phyloP scores from a whole-genome alignment of 352 stramenopile species.

The Phytophthora nicotianae region DNA sequence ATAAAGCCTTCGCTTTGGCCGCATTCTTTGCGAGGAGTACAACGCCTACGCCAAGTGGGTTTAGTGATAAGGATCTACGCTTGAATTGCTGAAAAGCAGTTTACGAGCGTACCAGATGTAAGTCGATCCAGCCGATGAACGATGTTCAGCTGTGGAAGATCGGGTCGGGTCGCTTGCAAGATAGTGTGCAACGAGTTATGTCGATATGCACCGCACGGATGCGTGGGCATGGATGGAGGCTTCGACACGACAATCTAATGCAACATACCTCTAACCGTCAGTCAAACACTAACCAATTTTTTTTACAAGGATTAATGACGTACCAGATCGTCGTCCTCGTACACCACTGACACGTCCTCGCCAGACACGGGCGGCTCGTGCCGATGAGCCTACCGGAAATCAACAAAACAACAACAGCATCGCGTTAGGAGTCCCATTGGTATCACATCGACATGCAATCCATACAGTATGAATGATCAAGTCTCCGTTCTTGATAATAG shows the following conservation, averaged over 20 bases:
- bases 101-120: constrained; percentile 82
- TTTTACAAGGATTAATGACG: background rate
- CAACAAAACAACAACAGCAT: background rate
- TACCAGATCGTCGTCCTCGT: constrained; percentile 83
- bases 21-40: constrained; percentile 85
- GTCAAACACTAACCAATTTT: background rate
- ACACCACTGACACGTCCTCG: constrained; percentile 77
- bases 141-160: constrained; percentile 81
- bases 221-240: constrained; percentile 93
- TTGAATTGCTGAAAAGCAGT: background rate
- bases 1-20: constrained; percentile 74
- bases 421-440: constrained; percentile 1
- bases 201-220: constrained; percentile 95
- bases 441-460: background rate
- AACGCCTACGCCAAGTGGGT: constrained; percentile 44
- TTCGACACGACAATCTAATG: constrained; percentile 87
- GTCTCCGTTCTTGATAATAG: constrained; percentile 92
- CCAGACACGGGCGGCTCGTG: constrained; percentile 95
- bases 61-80: background rate
- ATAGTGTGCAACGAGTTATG: constrained; percentile 94
- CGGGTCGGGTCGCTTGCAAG: constrained; percentile 65
- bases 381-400: constrained; percentile 84
- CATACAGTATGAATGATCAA: constrained; percentile 92
- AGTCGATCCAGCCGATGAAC: constrained; percentile 97
- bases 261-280: background rate